Evolutionary conservation across 352 stramenopile species (phyloP), one percentile per base, ranked within the genome.

Genomic region (Phytophthora meadii): DNA sequence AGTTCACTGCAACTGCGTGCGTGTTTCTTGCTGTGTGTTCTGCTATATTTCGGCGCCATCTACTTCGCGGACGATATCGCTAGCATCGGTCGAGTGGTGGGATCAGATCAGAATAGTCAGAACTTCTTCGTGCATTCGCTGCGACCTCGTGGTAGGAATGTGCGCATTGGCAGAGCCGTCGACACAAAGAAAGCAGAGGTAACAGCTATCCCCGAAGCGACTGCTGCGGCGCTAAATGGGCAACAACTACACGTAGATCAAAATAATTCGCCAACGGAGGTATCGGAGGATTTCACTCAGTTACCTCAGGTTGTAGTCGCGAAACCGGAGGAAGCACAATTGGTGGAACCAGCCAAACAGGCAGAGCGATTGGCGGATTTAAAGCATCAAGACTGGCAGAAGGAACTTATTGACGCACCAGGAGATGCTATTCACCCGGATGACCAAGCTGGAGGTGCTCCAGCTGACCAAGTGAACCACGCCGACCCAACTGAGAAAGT

Each of bases 51-150:
- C 9, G 65, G 56, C 1, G 69, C 72, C 25, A 80, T 87, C 53
- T 80, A 76, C 63, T 87, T 87, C 54, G 79, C 79, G 22, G 72
- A 85, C 56, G 65, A 82, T 32, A 83, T 87, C 44, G 70, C 72
- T 6, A 65, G 59, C 19, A 55, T 78, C 30, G 73, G 69, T 4
- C 56, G 54, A 28, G 57, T 68, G 41, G 68, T 78, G 22, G 61
- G 73, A 14, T 68, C 70, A 1, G 61, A 81, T 28, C 40, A 74
- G 59, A 68, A 41, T 46, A 61, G 50, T 51, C 54, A 70, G 27
- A 74, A 39, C 32, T 77, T 78, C 40, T 76, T 81, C 57, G 61
- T 76, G 58, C 69, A 78, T 48, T 72, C 68, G 47, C 34, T 74
- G 50, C 40, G 51, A 25, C 59, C 59, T 12, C 63, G 41, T 48